Conservation (phyloP, 225 moss, liverwort and hornwort species). For the Asterella californica region DNA sequence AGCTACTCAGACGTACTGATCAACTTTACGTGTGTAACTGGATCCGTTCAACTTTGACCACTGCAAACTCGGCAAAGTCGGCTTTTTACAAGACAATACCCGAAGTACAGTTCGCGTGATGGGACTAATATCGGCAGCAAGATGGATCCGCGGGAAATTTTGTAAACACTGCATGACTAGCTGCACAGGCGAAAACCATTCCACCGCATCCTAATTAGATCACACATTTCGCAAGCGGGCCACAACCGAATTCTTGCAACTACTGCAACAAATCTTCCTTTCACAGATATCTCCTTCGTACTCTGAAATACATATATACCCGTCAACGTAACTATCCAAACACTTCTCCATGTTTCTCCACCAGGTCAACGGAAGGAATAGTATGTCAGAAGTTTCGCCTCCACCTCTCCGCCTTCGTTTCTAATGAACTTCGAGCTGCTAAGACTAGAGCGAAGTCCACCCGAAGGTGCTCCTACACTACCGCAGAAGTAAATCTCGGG, state of each 20-base stretch:
- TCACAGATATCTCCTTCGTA: neutral
- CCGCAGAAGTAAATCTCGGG: neutral
- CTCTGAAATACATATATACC: neutral
- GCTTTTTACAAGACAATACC: slow-evolving; percentile 39
- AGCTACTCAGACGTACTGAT: neutral
- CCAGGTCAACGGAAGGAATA: neutral
- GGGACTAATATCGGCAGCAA: slow-evolving; percentile 87
- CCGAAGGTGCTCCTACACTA: neutral
- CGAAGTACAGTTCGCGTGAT: slow-evolving; percentile 97
- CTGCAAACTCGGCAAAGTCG: neutral
- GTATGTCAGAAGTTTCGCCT: neutral
- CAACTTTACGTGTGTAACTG: neutral
- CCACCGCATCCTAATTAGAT: neutral
- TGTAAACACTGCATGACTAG: slow-evolving; percentile 78
- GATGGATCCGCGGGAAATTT: slow-evolving; percentile 73
- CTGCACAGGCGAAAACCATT: slow-evolving; percentile 43
- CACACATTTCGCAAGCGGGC: neutral
- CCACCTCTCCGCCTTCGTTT: neutral
- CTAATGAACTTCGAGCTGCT: neutral
- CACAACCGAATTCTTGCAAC: neutral
- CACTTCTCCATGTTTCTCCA: neutral
- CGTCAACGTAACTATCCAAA: neutral
- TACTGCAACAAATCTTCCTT: neutral
- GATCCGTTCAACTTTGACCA: neutral
- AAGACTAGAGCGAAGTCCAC: neutral